These are phyloP conservation scores for Pseudogymnoascus verrucosus DNA, from an alignment of 2,329 filamentous ascomycete species.

Conservation along the genomic window DNA sequence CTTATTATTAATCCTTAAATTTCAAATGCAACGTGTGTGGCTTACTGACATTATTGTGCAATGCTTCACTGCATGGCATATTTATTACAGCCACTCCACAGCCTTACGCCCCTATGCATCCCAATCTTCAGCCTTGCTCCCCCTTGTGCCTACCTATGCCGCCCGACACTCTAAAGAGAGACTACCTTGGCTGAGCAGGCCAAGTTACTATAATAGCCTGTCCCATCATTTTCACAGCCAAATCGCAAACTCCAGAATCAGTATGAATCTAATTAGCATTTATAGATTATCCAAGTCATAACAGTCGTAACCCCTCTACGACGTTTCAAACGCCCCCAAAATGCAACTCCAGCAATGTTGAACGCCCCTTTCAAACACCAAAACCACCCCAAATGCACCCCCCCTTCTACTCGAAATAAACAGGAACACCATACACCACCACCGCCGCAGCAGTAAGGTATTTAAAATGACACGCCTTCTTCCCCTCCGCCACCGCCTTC, in stretches of 20 bases:
- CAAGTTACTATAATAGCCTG: not conserved
- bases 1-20: not conserved
- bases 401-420: constrained; percentile 53
- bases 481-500: constrained; percentile 70
- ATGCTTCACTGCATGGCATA: not conserved
- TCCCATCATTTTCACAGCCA: not conserved
- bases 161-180: not conserved
- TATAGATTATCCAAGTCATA: constrained; percentile 3
- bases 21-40: not conserved
- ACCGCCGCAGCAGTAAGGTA: constrained; percentile 93
- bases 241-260: not conserved
- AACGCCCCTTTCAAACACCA: not conserved
- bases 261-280: not conserved
- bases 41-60: not conserved
- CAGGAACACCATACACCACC: constrained; percentile 90
- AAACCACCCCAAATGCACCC: not conserved
- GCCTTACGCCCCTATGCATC: not conserved
- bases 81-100: not conserved
- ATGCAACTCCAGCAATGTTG: not conserved
- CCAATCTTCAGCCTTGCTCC: not conserved
- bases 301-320: not conserved
- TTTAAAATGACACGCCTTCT: constrained; percentile 73
- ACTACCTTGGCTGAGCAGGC: not conserved
- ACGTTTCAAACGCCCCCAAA: not conserved
- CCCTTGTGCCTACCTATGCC: not conserved